phyloP scores from a whole-genome alignment of 2,329 filamentous ascomycete species.

The Zarea fungicola region DNA sequence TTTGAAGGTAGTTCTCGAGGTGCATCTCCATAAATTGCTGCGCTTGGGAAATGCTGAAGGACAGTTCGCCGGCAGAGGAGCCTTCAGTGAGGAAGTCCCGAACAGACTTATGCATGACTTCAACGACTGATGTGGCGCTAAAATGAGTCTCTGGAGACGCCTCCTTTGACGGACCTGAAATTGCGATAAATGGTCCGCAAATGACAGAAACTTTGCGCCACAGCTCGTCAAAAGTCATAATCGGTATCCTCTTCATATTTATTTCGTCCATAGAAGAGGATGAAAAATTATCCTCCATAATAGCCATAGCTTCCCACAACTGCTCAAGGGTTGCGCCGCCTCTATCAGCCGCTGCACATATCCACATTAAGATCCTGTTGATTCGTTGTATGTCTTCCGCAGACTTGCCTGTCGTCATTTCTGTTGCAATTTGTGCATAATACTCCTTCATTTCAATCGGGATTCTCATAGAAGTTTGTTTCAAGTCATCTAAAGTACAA shows the following conservation, averaged over 20 bases:
- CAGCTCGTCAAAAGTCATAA: background rate
- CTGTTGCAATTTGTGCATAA: background rate
- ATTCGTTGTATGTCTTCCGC: background rate
- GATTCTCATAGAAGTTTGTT: background rate
- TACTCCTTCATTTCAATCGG: background rate
- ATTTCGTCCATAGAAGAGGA: background rate
- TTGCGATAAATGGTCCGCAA: background rate
- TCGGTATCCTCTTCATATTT: background rate
- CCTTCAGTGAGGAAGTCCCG: conserved; percentile 8
- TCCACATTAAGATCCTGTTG: conserved; percentile 12
- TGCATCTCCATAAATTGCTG: background rate
- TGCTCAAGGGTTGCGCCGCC: conserved; percentile 9
- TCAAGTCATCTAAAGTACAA: background rate
- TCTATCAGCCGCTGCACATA: conserved; percentile 8
- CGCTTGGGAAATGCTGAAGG: background rate
- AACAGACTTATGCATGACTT: conserved; percentile 13
- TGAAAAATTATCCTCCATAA: conserved; percentile 1
- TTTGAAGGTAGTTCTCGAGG: background rate
- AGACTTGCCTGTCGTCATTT: background rate
- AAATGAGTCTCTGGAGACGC: background rate
- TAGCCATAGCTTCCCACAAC: conserved; percentile 10
- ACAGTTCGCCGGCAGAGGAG: background rate
- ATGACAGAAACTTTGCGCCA: background rate
- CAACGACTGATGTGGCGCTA: background rate
- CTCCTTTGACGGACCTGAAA: background rate